Evolutionary conservation across 2,329 filamentous ascomycete genomes (phyloP), one percentile per base, ranked within the genome.

Genomic region (Periconia macrospinosa): DNA sequence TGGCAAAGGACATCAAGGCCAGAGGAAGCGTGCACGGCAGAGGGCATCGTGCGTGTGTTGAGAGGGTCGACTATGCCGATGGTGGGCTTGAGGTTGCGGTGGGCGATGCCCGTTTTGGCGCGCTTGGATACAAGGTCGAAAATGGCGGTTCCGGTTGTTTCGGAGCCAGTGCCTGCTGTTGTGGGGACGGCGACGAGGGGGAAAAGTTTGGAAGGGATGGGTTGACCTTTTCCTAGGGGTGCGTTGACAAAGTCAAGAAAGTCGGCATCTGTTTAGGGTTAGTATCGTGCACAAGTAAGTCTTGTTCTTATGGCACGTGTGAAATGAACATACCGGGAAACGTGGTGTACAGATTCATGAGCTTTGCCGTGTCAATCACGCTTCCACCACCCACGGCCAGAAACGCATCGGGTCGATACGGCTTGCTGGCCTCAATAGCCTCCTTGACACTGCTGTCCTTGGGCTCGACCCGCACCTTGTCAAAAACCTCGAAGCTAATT

Each of bases 201-300:
- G 62, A 83, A 86, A 14, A 95, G 80, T 42, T 84, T 82, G 53
- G 83, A 84, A 30, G 85, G 85, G 55, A 95, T 88, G 0, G 91
- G 90, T 20, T 84, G 76, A 3, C 94, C 94, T 58, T 89, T 91
- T 54, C 94, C 94, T 0, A 97, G 79, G 0, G 94, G 94, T 0
- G 93, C 93, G 69, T 97, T 97, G 74, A 99, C 94, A 66, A 99
- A 99, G 79, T 99, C 93, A 35, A 97, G 82, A 70, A 99, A 97
- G 64, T 94, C 90, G 33, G 93, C 93, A 8, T 97, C 89, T 65
- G 53, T 3, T 37, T 7, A 1, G 8, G 18, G 20, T 59, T 27
- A 63, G 46, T 53, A 49, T 46, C 40, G 2, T 2, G 6, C 30
- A 11, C 19, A 30, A 35, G 2, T 18, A 46, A 17, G 33, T 14